phyloP scores from a whole-genome alignment of 2,329 filamentous ascomycete genomes.

The Talaromyces sp. region DNA sequence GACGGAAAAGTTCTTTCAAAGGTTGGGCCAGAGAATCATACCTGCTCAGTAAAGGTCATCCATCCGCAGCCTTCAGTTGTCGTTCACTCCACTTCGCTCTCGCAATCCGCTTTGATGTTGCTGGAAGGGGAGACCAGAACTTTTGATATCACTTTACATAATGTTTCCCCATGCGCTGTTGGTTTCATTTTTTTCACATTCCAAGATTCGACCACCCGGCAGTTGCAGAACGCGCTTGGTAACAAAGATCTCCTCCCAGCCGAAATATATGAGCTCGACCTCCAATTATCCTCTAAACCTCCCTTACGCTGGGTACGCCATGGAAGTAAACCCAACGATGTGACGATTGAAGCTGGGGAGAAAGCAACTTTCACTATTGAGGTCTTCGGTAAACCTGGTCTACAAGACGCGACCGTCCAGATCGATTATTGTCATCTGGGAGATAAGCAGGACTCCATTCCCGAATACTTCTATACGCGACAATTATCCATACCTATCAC shows the following conservation, averaged over 20 bases:
- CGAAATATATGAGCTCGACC: conserved; percentile 82
- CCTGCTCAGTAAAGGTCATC: conserved; percentile 67
- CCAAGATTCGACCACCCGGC: conserved; percentile 78
- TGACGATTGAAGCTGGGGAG: conserved; percentile 63
- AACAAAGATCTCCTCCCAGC: conserved; percentile 74
- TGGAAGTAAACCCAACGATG: conserved; percentile 45
- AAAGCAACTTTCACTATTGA: conserved; percentile 75
- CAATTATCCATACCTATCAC: conserved; percentile 77
- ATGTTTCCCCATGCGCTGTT: conserved; percentile 70
- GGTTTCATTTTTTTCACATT: conserved; percentile 87
- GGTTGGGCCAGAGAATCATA: conserved; percentile 34
- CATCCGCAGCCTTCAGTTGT: conserved; percentile 72
- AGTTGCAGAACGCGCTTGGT: conserved; percentile 69
- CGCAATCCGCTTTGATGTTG: conserved; percentile 85
- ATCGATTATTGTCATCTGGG: conserved; percentile 86
- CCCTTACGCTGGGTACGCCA: conserved; percentile 58
- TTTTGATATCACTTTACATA: conserved; percentile 77
- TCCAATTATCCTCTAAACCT: conserved; percentile 71
- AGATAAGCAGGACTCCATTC: conserved; percentile 62
- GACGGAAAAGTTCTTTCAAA: conserved; percentile 32
- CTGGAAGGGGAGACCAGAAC: conserved; percentile 79
- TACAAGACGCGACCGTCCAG: conserved; percentile 75
- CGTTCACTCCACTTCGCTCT: conserved; percentile 71
- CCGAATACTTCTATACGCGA: conserved; percentile 75
- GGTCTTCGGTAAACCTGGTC: conserved; percentile 78